Evolutionary conservation across 495 filamentous ascomycete species (phyloP).

Genomic region (Evernia prunastri): DNA sequence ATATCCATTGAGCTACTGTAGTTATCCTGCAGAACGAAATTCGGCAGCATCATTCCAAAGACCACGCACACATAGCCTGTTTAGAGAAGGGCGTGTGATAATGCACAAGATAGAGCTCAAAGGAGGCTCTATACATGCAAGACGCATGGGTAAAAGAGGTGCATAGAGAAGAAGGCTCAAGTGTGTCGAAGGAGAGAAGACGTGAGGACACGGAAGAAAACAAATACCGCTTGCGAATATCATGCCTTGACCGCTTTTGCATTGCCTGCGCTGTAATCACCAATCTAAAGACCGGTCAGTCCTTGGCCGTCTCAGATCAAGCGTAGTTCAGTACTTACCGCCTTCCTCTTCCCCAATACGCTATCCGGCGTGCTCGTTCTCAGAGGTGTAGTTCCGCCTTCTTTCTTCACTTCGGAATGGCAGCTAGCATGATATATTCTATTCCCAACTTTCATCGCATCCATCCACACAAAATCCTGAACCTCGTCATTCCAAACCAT

Average conservation of each 20-base stretch:
- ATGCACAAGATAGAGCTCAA: not conserved
- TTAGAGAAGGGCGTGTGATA: not conserved
- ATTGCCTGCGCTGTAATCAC: constrained; percentile 10
- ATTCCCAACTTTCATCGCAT: constrained; percentile 69
- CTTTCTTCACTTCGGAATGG: constrained; percentile 73
- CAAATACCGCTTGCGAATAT: constrained; percentile 7
- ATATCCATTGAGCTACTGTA: not conserved
- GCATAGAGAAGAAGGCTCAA: not conserved
- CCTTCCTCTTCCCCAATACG: constrained; percentile 70
- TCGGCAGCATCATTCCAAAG: not conserved
- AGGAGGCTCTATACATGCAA: not conserved
- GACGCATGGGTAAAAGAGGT: not conserved
- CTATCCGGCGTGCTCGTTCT: constrained; percentile 55
- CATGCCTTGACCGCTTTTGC: constrained; percentile 18
- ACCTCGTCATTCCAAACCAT: constrained; percentile 81
- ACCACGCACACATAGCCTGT: not conserved
- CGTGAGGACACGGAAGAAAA: not conserved
- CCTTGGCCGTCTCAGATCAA: not conserved
- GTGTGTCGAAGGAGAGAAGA: not conserved
- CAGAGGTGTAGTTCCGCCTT: constrained; percentile 36
- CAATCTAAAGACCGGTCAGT: constrained; percentile 6
- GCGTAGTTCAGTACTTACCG: constrained; percentile 24
- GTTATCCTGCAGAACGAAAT: not conserved
- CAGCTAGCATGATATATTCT: constrained; percentile 88
- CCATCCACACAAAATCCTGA: constrained; percentile 96